Conservation (phyloP, 1,139 yeast genomes). For the Nadsonia starkeyi-henricii region DNA sequence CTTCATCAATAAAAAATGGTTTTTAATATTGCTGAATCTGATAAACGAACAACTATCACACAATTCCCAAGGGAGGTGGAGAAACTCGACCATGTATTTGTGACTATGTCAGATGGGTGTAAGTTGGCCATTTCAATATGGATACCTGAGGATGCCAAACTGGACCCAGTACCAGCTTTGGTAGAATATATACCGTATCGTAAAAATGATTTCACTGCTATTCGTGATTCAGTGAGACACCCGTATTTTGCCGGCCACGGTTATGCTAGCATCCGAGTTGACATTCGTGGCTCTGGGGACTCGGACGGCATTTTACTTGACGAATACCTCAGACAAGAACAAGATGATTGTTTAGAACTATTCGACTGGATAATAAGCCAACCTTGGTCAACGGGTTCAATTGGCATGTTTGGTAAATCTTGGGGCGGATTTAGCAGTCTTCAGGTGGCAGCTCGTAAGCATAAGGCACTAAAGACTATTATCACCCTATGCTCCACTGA, state of each 20-base stretch:
- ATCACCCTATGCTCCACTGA: constrained; percentile 32
- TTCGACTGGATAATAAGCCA: constrained; percentile 30
- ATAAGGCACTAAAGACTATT: constrained; percentile 29
- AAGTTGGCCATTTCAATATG: constrained; percentile 28
- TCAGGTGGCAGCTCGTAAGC: constrained; percentile 31
- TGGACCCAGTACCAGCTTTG: constrained; percentile 23
- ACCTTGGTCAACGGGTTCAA: constrained; percentile 29
- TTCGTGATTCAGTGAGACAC: constrained; percentile 30
- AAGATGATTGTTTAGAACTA: constrained; percentile 28
- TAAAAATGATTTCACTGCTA: constrained; percentile 30
- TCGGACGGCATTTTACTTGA: constrained; percentile 29
- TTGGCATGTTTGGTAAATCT: constrained; percentile 34
- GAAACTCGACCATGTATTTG: constrained; percentile 24
- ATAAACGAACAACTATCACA: constrained; percentile 13
- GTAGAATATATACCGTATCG: constrained; percentile 32
- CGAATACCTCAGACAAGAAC: constrained; percentile 29
- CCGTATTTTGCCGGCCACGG: constrained; percentile 33
- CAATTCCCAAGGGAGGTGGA: constrained; percentile 20
- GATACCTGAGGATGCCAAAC: constrained; percentile 24
- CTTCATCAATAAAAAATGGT: too few species aligned
- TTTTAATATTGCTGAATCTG: constrained; percentile 20
- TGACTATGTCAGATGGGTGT: constrained; percentile 27
- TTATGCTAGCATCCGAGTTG: constrained; percentile 29
- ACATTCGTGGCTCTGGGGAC: constrained; percentile 31
- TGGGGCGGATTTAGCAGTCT: constrained; percentile 35